Base-by-base conservation (phyloP, 202 grass and related monocot genomes). In the Brachypodium distachyon region DNA sequence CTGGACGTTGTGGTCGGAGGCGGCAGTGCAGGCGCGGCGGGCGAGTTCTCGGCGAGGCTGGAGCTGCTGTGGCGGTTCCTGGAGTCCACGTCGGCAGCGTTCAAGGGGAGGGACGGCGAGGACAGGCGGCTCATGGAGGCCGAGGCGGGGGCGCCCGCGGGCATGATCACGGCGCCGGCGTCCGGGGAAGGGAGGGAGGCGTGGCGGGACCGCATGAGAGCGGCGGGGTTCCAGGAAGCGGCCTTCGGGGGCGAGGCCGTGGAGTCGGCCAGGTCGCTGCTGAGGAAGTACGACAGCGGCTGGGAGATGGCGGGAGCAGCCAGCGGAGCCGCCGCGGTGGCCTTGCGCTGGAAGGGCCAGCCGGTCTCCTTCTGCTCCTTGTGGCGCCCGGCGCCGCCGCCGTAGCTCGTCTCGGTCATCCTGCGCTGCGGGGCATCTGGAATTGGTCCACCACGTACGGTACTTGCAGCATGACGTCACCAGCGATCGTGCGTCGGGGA, bases 351-450 rank as follows among this genome's bases (percentile, higher is more conserved):
- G 96, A 99, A 99, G 75, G 87, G 83, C 8, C 96, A 90, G 38
- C 87, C 83, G 11, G 96, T 95, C 67, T 90, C 92, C 0, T 95
- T 99, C 77, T 99, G 96, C 70, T 99, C 96, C 52, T 81, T 99
- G 47, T 95, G 96, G 96, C 85, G 89, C 37, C 83, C 83, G 48
- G 65, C 86, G 65, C 57, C 50, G 38, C 13, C 27, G 63, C 22
- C 27, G 63, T 13, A 0, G 55, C 12, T 28, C 12, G 56, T n/a
- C n/a, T n/a, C n/a, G n/a, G n/a, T n/a, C n/a, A n/a, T n/a, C n/a
- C n/a, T n/a, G n/a, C n/a, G n/a, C n/a, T n/a, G n/a, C 27, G 18
- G 16, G 40, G 5, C 6, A 7, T 14, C 33, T 61, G n/a, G 54
- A 62, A 29, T 34, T 41, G 47, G 66, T 78, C 74, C 7, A 61